Conservation (phyloP, 2,329 filamentous ascomycete genomes). For the Proliferodiscus dingleyae region DNA sequence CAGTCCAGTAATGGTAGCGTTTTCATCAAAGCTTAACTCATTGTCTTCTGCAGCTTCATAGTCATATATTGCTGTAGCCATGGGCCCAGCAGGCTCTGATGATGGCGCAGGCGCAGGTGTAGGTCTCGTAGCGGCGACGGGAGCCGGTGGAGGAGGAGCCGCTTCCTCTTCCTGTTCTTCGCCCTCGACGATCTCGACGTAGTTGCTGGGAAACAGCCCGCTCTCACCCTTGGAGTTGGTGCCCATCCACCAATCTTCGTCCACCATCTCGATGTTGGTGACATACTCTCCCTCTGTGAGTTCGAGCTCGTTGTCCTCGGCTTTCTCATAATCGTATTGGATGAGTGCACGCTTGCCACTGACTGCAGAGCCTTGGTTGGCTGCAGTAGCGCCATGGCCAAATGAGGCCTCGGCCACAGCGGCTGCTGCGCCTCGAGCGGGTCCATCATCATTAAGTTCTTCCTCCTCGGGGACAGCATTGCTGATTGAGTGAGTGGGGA, state of each 20-base stretch:
- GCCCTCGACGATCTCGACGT: conserved; percentile 78
- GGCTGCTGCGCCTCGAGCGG: conserved; percentile 53
- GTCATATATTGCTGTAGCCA: conserved; percentile 84
- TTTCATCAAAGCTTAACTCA: conserved; percentile 79
- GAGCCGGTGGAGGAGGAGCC: conserved; percentile 20
- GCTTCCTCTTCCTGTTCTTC: conserved; percentile 38
- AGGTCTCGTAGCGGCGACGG: conserved; percentile 28
- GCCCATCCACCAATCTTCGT: conserved; percentile 98
- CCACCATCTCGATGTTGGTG: conserved; percentile 92
- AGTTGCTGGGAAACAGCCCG: conserved; percentile 95
- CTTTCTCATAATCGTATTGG: conserved; percentile 95
- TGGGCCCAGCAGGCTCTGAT: conserved; percentile 44
- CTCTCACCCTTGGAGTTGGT: conserved; percentile 78
- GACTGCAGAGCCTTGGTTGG: conserved; percentile 39
- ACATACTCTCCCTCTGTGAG: conserved; percentile 84
- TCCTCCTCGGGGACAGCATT: conserved; percentile 58
- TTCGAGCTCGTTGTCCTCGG: conserved; percentile 94
- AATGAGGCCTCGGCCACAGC: conserved; percentile 47
- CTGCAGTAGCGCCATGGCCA: conserved; percentile 33
- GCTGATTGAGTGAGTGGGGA: conserved; percentile 61
- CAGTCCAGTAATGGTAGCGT: conserved; percentile 73
- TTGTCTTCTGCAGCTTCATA: conserved; percentile 98
- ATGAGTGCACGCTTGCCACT: conserved; percentile 70
- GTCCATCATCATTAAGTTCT: conserved; percentile 59
- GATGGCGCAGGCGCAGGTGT: conserved; percentile 37